These are phyloP conservation scores for Obba rivulosa DNA, from an alignment of 768 basidiomycete species.

Conservation along the genomic window DNA sequence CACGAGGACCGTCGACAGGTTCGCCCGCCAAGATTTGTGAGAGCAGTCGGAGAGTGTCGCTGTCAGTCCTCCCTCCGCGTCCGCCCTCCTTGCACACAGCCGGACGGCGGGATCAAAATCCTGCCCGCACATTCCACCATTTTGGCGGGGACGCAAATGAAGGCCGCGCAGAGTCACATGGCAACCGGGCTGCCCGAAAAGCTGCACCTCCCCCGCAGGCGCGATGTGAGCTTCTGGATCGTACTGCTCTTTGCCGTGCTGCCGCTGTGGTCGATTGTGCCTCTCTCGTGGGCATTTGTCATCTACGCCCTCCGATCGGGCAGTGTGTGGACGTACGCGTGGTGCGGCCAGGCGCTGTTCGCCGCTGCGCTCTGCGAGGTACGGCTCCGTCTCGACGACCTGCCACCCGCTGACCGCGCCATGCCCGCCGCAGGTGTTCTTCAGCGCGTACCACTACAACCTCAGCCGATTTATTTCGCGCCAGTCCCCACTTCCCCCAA, in stretches of 20 bases:
- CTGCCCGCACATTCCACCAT: too few relatives aligned
- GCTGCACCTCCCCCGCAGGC: conserved; percentile 31
- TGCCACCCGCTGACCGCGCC: neutral
- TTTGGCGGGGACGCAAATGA: too few relatives aligned
- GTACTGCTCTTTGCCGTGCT: conserved; percentile 51
- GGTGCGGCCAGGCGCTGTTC: conserved; percentile 36
- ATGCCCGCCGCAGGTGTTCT: conserved; percentile 46
- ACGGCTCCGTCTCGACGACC: conserved; percentile 8
- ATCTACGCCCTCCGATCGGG: conserved; percentile 40
- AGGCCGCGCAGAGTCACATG: too few relatives aligned
- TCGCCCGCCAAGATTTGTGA: too few relatives aligned
- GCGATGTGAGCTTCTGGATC: conserved; percentile 50
- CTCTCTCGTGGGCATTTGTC: conserved; percentile 62
- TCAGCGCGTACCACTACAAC: conserved; percentile 59
- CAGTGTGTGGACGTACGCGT: conserved; percentile 36
- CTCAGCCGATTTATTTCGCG: conserved; percentile 44
- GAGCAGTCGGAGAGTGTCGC: too few relatives aligned
- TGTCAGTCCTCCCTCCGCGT: too few relatives aligned
- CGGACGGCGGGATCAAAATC: too few relatives aligned
- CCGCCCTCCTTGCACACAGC: too few relatives aligned
- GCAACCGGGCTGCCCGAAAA: conserved; percentile 17
- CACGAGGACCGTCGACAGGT: too few relatives aligned
- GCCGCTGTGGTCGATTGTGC: conserved; percentile 60
- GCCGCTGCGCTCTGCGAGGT: conserved; percentile 58
- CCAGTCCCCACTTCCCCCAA: conserved; percentile 38